These are phyloP conservation scores for Ceratonia siliqua DNA, from an alignment of 306 rosid species.

Conservation along the genomic window DNA sequence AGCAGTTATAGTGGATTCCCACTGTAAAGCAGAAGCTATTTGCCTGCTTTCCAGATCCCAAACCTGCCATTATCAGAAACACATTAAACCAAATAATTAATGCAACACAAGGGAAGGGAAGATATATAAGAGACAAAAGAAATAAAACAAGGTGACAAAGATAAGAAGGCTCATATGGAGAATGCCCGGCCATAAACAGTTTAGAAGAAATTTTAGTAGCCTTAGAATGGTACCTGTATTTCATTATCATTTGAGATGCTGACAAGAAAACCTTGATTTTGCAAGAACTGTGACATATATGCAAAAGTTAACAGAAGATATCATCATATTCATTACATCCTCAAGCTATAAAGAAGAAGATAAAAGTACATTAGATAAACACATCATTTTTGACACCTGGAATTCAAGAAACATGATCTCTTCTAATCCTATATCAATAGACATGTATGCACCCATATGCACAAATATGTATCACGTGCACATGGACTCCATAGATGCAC, in stretches of 20 bases:
- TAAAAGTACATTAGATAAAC: conserved; percentile 4
- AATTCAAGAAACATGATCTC: conserved; percentile 19
- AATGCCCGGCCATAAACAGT: conserved; percentile 14
- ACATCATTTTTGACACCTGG: conserved; percentile 21
- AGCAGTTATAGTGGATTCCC: conserved; percentile 92
- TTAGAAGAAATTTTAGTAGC: conserved; percentile 17
- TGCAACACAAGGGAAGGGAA: conserved; percentile 13
- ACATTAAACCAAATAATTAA: conserved; percentile 37
- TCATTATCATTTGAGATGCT: conserved; percentile 72
- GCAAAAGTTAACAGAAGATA: conserved; percentile 1
- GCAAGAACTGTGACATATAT: conserved; percentile 64
- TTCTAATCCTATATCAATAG: conserved; percentile 12
- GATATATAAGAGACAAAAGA: background rate
- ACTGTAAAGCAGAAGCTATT: conserved; percentile 66
- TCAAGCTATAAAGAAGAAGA: background rate
- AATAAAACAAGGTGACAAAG: background rate
- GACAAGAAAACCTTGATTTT: conserved; percentile 85
- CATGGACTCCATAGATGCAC: conserved; percentile 3
- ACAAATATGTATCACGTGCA: background rate
- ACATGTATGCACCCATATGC: conserved; percentile 11
- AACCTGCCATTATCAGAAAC: conserved; percentile 70
- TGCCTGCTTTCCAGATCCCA: conserved; percentile 85
- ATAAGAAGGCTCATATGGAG: conserved; percentile 32
- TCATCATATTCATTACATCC: conserved; percentile 22
- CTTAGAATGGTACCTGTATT: conserved; percentile 67